Evolutionary conservation across 2,329 filamentous ascomycete species (phyloP).

Genomic region (Exophiala phaeomuriformis): DNA sequence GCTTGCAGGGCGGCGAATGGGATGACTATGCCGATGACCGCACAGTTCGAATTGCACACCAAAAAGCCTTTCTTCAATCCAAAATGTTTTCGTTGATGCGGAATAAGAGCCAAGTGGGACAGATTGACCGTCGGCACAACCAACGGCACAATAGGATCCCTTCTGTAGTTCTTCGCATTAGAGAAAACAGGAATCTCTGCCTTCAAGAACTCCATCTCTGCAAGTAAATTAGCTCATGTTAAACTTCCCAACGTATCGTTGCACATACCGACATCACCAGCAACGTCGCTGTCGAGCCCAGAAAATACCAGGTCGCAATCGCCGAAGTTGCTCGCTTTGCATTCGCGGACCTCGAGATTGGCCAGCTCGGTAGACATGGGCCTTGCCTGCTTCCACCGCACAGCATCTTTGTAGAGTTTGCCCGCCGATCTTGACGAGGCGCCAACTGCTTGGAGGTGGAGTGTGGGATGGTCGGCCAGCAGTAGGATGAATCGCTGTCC

Average conservation of each 20-base stretch:
- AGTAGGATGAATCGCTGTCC: conserved; percentile 93
- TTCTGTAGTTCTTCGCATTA: conserved; percentile 95
- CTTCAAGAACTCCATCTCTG: conserved; percentile 84
- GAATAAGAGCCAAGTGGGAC: conserved; percentile 75
- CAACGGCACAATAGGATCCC: conserved; percentile 80
- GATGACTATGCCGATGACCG: conserved; percentile 91
- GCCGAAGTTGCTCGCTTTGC: conserved; percentile 69
- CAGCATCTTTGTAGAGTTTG: conserved; percentile 91
- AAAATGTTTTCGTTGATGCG: conserved; percentile 72
- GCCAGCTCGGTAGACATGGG: conserved; percentile 71
- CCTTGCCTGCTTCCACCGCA: conserved; percentile 84
- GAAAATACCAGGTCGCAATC: conserved; percentile 94
- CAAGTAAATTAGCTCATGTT: conserved; percentile 3
- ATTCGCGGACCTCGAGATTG: conserved; percentile 77
- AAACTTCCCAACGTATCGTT: no score
- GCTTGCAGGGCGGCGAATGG: conserved; percentile 85
- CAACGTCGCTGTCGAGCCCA: conserved; percentile 85
- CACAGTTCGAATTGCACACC: conserved; percentile 97
- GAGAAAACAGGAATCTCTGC: conserved; percentile 89
- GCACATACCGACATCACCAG: conserved; percentile 72
- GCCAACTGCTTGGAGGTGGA: conserved; percentile 79
- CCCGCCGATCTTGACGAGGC: conserved; percentile 83
- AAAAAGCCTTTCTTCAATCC: conserved; percentile 76
- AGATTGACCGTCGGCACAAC: conserved; percentile 95
- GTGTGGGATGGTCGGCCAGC: conserved; percentile 77